phyloP scores from a whole-genome alignment of 371 early-diverging fungal species.

The Coemansia sp. region DNA sequence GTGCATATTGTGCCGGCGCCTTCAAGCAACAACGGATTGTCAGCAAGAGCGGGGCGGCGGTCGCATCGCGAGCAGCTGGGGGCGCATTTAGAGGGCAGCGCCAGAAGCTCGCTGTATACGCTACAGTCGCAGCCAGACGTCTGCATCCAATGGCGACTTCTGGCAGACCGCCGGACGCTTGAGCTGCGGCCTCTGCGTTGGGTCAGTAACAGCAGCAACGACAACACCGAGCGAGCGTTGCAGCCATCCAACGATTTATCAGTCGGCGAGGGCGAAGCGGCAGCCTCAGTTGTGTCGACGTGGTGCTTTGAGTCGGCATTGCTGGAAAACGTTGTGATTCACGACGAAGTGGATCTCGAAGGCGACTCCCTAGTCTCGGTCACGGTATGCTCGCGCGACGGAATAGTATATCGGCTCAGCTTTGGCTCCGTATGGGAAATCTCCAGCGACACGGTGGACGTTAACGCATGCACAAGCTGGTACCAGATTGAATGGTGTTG shows the following conservation, averaged over 20 bases:
- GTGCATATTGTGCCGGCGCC: constrained; percentile 42
- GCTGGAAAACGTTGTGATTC: constrained; percentile 17
- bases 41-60: neutral
- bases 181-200: constrained; percentile 46
- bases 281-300: constrained; percentile 24
- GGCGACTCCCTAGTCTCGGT: constrained; percentile 16
- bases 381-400: constrained; percentile 27
- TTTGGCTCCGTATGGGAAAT: constrained; percentile 44
- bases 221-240: neutral
- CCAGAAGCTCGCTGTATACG: constrained; percentile 29
- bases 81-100: constrained; percentile 26
- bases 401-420: constrained; percentile 30
- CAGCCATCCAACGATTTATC: neutral
- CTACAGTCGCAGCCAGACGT: constrained; percentile 39
- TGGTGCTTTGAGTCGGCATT: constrained; percentile 40
- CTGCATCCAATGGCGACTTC: constrained; percentile 46
- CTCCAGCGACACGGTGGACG: constrained; percentile 25
- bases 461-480: constrained; percentile 30
- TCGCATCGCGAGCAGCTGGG: constrained; percentile 24
- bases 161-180: constrained; percentile 30
- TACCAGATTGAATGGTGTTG: constrained; percentile 35
- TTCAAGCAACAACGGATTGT: neutral
- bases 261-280: constrained; percentile 4
- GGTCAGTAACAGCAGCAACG: constrained; percentile 11
- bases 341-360: constrained; percentile 14